Conservation (phyloP, 257 asterid genomes). For the Solanum sitiens region DNA sequence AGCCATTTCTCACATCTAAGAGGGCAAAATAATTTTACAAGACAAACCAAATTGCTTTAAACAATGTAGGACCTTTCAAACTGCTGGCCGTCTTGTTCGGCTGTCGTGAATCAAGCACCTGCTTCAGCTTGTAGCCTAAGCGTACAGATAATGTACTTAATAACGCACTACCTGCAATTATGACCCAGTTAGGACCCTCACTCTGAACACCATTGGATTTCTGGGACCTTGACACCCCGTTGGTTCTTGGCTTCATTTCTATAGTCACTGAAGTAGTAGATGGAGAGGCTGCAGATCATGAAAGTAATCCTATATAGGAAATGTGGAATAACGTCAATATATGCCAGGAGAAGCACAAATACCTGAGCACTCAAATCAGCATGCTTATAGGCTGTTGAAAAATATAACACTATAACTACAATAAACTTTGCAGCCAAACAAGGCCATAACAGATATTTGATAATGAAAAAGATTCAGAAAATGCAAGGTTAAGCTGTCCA, state of each 20-base stretch:
- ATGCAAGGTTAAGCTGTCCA: neutral
- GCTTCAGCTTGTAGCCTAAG: conserved; percentile 78
- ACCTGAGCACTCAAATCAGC: neutral
- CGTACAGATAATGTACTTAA: conserved; percentile 68
- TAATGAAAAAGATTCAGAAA: neutral
- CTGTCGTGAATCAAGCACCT: conserved; percentile 52
- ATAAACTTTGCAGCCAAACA: neutral
- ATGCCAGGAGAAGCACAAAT: neutral
- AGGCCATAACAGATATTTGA: neutral
- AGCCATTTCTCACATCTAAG: conserved; percentile 11
- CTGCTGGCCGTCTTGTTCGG: conserved; percentile 23
- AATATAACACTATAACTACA: neutral
- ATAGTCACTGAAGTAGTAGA: conserved; percentile 9
- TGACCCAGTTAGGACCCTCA: conserved; percentile 74
- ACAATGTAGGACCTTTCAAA: conserved; percentile 33
- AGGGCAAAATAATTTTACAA: conserved; percentile 5
- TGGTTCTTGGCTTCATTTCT: conserved; percentile 46
- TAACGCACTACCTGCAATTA: conserved; percentile 76
- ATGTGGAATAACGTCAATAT: neutral
- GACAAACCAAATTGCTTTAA: neutral
- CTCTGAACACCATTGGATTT: conserved; percentile 35
- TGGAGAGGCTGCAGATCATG: conserved; percentile 16
- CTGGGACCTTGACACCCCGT: conserved; percentile 25
- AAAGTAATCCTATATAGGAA: conserved; percentile 15
- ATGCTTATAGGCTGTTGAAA: neutral